phyloP scores from a whole-genome alignment of 805 yeast genomes.

The Metschnikowia colocasiae region DNA sequence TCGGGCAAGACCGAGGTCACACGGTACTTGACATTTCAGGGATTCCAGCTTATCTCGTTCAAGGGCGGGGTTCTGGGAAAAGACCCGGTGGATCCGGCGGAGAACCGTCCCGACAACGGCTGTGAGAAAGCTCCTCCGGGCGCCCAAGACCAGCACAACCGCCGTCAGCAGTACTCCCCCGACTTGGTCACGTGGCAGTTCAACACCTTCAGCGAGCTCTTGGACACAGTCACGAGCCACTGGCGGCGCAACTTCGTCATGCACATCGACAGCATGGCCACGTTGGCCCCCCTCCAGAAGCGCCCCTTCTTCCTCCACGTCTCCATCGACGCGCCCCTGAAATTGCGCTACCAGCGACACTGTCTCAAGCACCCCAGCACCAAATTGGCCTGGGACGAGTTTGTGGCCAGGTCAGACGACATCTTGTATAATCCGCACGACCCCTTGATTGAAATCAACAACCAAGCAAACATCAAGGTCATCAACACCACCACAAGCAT shows the following conservation, averaged over 20 bases:
- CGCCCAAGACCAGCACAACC: no score
- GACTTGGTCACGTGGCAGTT: conserved; percentile 28
- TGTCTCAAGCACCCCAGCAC: conserved; percentile 15
- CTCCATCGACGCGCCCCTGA: conserved; percentile 69
- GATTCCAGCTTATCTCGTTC: conserved; percentile 39
- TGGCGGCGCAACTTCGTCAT: conserved; percentile 67
- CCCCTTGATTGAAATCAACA: conserved; percentile 58
- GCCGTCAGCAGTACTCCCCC: no score
- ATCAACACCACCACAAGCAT: conserved; percentile 38
- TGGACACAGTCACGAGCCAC: conserved; percentile 58
- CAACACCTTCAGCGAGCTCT: conserved; percentile 39
- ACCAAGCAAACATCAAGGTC: conserved; percentile 47
- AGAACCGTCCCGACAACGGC: no score
- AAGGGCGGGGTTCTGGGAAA: not conserved
- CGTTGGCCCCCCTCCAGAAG: conserved; percentile 48
- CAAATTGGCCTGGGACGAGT: conserved; percentile 27
- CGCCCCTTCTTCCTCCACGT: conserved; percentile 85
- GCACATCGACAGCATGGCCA: conserved; percentile 41
- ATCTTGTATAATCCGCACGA: conserved; percentile 42
- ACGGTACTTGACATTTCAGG: conserved; percentile 51
- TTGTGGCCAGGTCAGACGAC: conserved; percentile 33
- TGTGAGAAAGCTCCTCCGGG: no score
- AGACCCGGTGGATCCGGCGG: no score
- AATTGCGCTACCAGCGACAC: conserved; percentile 42
- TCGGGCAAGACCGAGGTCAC: conserved; percentile 68